phyloP scores from a whole-genome alignment of 129 eudicot species.

The Pseudognaphalium luteoalbum region DNA sequence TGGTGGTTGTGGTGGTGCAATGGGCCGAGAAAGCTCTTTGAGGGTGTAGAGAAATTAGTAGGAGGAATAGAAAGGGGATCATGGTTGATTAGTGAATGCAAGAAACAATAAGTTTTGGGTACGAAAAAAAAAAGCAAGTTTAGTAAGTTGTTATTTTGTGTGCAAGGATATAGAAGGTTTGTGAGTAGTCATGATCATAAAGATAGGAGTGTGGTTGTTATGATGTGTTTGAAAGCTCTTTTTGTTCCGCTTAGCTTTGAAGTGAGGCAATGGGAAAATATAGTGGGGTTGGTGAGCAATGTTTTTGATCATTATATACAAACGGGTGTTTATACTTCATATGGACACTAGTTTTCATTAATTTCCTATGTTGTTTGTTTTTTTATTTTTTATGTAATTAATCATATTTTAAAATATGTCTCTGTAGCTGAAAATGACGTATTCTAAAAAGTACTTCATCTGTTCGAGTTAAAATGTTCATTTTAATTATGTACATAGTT shows the following conservation, averaged over 20 bases:
- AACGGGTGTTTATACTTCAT: conserved; percentile 9
- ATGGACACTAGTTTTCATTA: conserved; percentile 6
- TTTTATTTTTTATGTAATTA: no score
- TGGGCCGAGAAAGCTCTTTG: conserved; percentile 45
- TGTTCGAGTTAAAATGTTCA: no score
- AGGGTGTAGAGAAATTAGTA: conserved; percentile 27
- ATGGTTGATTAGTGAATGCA: conserved; percentile 19
- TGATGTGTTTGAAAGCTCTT: conserved; percentile 27
- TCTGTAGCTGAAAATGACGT: no score
- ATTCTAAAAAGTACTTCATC: no score
- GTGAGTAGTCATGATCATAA: conserved; percentile 32
- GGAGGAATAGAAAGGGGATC: conserved; percentile 34
- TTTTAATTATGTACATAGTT: no score
- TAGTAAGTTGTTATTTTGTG: conserved; percentile 3
- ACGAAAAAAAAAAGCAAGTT: not conserved
- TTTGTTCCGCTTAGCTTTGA: conserved; percentile 52
- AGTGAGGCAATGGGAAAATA: conserved; percentile 44
- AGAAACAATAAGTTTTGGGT: conserved; percentile 25
- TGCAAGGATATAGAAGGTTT: conserved; percentile 26
- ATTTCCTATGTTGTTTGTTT: not conserved
- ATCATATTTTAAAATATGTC: no score
- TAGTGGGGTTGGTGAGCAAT: conserved; percentile 34
- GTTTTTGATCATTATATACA: conserved; percentile 19
- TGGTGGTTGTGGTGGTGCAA: conserved; percentile 59
- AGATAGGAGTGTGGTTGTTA: conserved; percentile 29